Base-by-base conservation (phyloP, 257 asterid species). In the Petunia secreta region DNA sequence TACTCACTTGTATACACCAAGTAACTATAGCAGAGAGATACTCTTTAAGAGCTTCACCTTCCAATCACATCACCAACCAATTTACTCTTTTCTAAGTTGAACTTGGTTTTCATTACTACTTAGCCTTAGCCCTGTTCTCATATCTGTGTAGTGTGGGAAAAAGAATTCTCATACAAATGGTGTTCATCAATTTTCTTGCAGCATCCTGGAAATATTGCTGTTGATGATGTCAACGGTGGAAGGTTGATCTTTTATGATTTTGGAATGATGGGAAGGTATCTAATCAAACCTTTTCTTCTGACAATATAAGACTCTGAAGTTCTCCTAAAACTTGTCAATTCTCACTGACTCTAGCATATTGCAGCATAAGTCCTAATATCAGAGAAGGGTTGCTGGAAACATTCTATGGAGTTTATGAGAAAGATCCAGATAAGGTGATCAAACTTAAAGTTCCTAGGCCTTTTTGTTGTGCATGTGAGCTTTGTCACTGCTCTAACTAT, bases 121-220 rank as follows among this genome's bases (percentile, higher is more conserved):
- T 71, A 71, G 75, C 44, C 52, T 11, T 71, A 73, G 34, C 62
- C 77, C 14, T 34, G 50, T 36, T 52, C 44, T 34, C 77, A 73
- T 73, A 73, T 34, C 36, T 73, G 62, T 73, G 25, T 34, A 73
- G 77, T 73, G 34, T 50, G 13, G 41, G 50, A 73, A 9, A 1
- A 73, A 34, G 77, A 34, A 10, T 50, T 68, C 52, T 57, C 44
- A 73, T 10, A 34, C 62, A 73, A 73, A 48, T 73, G 62, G 62
- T 6, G 62, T 36, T 73, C 6, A 73, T 73, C 50, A 11, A 50
- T 73, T 46, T 52, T 80, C 75, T 63, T 82, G 71, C 93, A 93
- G 98, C 98, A 93, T 87, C 97, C 98, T 81, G 97, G 98, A 71
- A 93, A 93, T 80, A 93, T 93, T 82, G 97, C 97, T 67, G 98